A percentile compares a stretch with the other conserved stretches of the same genome.
These are phyloP conservation scores for Salix brachista DNA, from an alignment of 345 rosid genomes.

Conservation along the genomic window DNA sequence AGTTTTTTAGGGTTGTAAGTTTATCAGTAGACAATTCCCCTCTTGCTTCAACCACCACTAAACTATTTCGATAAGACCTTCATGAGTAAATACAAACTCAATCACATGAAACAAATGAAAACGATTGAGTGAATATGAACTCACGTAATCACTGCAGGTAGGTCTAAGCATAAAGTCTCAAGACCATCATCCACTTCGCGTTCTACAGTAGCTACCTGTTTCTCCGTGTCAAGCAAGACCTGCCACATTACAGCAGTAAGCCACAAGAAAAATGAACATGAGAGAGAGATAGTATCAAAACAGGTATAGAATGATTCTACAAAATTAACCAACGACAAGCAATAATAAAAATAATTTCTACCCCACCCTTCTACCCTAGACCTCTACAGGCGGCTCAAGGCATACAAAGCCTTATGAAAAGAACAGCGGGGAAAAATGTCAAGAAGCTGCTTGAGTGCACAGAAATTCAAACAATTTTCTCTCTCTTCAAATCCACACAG, in stretches of 20 bases:
- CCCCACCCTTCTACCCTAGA: neutral
- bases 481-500: neutral
- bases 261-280: neutral
- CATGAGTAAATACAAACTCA: neutral
- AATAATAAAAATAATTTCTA: neutral
- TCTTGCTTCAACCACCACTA: neutral
- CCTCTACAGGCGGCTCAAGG: neutral
- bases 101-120: neutral
- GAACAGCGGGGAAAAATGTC: neutral
- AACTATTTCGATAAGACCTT: neutral
- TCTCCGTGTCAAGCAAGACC: constrained; percentile 79
- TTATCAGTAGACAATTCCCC: neutral
- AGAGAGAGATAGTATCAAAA: neutral
- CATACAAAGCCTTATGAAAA: neutral
- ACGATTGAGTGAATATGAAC: constrained; percentile 11
- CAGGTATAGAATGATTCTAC: neutral
- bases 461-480: neutral
- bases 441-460: neutral
- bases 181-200: constrained; percentile 98
- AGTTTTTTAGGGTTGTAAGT: neutral
- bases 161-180: constrained; percentile 65
- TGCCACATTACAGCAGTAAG: constrained; percentile 40
- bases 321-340: neutral
- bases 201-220: constrained; percentile 64
- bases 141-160: constrained; percentile 90